phyloP scores from a whole-genome alignment of 2,329 filamentous ascomycete genomes.

The Epicoccum sorghinum region DNA sequence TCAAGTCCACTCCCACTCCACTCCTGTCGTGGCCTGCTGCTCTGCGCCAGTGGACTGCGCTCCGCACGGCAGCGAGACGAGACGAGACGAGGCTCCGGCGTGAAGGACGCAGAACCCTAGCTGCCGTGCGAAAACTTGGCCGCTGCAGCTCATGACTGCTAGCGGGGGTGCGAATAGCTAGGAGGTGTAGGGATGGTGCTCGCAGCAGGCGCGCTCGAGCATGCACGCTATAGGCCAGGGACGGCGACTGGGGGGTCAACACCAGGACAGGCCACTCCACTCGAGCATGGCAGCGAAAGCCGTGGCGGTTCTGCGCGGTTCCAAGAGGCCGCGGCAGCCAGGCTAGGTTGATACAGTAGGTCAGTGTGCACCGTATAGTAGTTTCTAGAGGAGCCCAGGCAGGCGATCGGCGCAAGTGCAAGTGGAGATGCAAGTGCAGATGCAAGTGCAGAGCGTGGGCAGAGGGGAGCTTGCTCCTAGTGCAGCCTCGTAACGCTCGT shows the following conservation, averaged over 20 bases:
- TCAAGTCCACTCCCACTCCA: no score
- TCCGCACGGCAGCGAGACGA: conserved; percentile 3
- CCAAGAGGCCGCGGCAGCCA: conserved; percentile 6
- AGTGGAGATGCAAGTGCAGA: background rate
- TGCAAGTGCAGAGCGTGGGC: background rate
- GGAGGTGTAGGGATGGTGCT: conserved; percentile 14
- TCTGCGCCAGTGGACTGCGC: conserved; percentile 6
- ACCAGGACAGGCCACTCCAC: conserved; percentile 1
- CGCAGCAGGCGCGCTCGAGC: conserved; percentile 14
- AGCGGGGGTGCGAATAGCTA: background rate
- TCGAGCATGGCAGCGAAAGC: background rate
- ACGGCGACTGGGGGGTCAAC: conserved; percentile 4
- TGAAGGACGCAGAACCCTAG: conserved; percentile 3
- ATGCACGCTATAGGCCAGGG: conserved; percentile 9
- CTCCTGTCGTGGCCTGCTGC: background rate
- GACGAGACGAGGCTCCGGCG: conserved; percentile 4
- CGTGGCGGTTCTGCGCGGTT: conserved; percentile 5
- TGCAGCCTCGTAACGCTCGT: conserved; percentile 2
- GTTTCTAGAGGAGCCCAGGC: no score
- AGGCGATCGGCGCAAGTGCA: conserved; percentile 26
- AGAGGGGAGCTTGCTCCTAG: background rate
- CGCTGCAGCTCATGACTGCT: conserved; percentile 1
- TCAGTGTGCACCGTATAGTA: no score
- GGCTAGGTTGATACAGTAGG: no score
- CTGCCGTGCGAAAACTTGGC: conserved; percentile 7